Percentiles rank a stretch among this genome's conserved stretches.
Conservation (phyloP, 257 asterid species). For the Solanum microdontum region DNA sequence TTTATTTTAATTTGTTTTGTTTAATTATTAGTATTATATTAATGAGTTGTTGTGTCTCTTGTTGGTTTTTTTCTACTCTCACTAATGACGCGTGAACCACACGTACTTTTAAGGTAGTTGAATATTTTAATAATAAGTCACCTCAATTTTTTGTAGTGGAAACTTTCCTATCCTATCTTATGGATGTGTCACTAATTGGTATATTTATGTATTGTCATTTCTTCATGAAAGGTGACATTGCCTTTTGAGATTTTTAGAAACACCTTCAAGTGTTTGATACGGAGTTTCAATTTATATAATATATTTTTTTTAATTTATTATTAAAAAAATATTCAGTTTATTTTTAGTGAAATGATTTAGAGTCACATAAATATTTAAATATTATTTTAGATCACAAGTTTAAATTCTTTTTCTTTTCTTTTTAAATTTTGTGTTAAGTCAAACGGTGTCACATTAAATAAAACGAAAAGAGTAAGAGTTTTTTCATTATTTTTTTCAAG, state of each 20-base stretch:
- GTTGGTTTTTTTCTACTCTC: background rate
- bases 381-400: fast-evolving
- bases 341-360: no score
- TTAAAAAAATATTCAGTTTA: no score
- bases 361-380: no score
- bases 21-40: background rate
- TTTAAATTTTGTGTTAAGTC: no score
- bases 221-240: background rate
- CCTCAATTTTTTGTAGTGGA: background rate
- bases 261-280: background rate
- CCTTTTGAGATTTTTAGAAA: background rate
- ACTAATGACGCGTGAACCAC: background rate
- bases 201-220: background rate
- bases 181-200: background rate
- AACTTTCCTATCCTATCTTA: background rate
- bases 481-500: no score
- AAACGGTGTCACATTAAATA: background rate
- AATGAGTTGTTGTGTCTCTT: background rate
- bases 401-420: no score
- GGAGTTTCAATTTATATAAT: no score
- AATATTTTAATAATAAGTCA: background rate
- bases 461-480: background rate
- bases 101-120: background rate
- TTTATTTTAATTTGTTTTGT: background rate
- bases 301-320: no score